phyloP scores from a whole-genome alignment of 2,329 filamentous ascomycete species.

The Aspergillus sergii region DNA sequence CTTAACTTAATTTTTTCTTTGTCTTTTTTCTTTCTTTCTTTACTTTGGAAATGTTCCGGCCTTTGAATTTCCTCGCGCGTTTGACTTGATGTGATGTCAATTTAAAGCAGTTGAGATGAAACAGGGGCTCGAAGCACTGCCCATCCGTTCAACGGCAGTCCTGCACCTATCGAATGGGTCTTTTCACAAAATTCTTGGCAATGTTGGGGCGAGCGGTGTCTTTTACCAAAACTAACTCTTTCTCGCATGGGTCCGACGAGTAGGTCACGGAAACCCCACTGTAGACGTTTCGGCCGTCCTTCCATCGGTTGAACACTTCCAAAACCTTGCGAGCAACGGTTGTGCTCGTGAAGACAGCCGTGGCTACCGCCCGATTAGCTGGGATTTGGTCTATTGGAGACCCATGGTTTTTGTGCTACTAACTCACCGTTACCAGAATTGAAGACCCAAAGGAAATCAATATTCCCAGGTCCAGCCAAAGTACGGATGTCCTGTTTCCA shows the following conservation, averaged over 20 bases:
- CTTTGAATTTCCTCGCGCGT: neutral
- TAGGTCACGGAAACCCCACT: slow-evolving; percentile 38
- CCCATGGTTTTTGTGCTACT: neutral
- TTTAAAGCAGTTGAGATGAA: neutral
- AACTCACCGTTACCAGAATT: slow-evolving; percentile 47
- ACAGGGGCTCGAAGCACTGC: slow-evolving; percentile 1
- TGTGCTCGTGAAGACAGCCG: slow-evolving; percentile 42
- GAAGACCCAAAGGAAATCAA: slow-evolving; percentile 47
- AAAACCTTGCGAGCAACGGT: slow-evolving; percentile 37
- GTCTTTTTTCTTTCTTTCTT: neutral
- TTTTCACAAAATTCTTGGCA: slow-evolving; percentile 21
- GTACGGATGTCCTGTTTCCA: slow-evolving; percentile 40
- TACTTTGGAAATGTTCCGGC: neutral
- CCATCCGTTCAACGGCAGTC: slow-evolving; percentile 2
- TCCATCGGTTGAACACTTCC: slow-evolving; percentile 35
- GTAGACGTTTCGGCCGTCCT: slow-evolving; percentile 32
- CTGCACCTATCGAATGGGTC: slow-evolving; percentile 15
- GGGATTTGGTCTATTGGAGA: neutral
- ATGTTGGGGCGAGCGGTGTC: slow-evolving; percentile 19
- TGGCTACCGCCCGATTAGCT: slow-evolving; percentile 32
- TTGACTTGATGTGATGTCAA: neutral
- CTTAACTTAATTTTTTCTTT: neutral
- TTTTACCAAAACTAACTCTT: slow-evolving; percentile 35
- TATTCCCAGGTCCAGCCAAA: slow-evolving; percentile 36
- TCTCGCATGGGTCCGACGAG: slow-evolving; percentile 45